Evolutionary conservation across 768 basidiomycete species (phyloP), one percentile per base, ranked within the genome.

Genomic region (Suillus fuscotomentosus): DNA sequence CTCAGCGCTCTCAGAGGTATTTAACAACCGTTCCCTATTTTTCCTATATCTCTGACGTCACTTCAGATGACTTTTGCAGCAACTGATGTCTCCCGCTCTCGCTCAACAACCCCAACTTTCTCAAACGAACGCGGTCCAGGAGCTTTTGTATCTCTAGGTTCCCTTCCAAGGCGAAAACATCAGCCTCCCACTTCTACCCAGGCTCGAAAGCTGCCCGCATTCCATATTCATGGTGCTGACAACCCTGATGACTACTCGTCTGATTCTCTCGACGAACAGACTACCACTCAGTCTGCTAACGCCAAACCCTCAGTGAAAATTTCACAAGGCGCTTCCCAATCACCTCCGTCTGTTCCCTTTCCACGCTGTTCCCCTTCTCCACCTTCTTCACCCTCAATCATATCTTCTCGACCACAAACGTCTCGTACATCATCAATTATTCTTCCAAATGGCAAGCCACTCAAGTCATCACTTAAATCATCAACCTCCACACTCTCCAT

Each of bases 401-500:
- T 41, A 41, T 67, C 55, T 17, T 47, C 63, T 31, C 61, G 10
- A 41, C 70, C 69, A 11, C 66, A 20, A 17, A 66, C 69, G 14
- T 75, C 63, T 70, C 82, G 67, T 75, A 82, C 61, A 38, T 78
- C 66, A 68, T 82, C 63, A 15, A 80, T 88, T 61, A 73, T 87
- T 27, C 83, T 88, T 41, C 79, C 85, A 22, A 94, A 89, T 63
- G 94, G 95, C 51, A 93, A 93, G 72, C 91, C 94, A 4, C 88
- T 97, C 76, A 94, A 94, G 71, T 84, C 91, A 0, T 91, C 92
- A 2, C 84, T 97, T 70, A 97, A 97, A 74, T 79, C 80, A 0
- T 76, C 71, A 2, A 48, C 66, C 4, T 75, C 73, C 0, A 61
- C 70, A 2, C 69, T 69, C 13, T 38, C 64, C 60, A 60, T 76